Base-by-base conservation (phyloP, 306 rosid species). In the Neltuma alba region DNA sequence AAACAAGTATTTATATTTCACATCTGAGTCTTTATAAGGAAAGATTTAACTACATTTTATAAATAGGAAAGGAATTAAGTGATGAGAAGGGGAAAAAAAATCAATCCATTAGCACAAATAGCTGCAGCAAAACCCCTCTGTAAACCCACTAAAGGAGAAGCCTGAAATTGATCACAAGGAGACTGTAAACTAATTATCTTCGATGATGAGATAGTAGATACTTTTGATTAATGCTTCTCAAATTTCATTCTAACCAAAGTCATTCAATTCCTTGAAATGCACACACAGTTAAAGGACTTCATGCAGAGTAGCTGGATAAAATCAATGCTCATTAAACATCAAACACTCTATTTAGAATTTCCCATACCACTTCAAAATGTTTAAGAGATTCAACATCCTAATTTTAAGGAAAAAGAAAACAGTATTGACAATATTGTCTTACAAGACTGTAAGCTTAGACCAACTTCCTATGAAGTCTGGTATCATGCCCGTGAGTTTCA, bases 381-480 rank as follows among this genome's bases (percentile, higher is more conserved):
- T 23, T 8, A 34, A 64, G 38, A 64, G 14, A 20, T 34, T 52
- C 38, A 40, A 33, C 42, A 10, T 14, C 25, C 2, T 48, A 6
- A 48, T 48, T 48, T 5, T 23, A 18, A 6, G 23, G 57, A 25
- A 5, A n/a, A n/a, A n/a, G 11, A 14, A 47, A 23, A 9, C 8
- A 18, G 25, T n/a, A n/a, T 25, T 9, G 5, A 9, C 64, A 68
- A 31, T 70, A 48, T 72, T 76, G 34, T 75, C 98, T 90, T 89
- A 94, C 98, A 94, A 84, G 81, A 15, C 0, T 50, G 36, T 52
- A 74, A 94, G 96, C 80, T 86, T 86, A 68, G 91, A 27, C 92
- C 86, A 94, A 75, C 52, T 88, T 74, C 96, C 93, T 71, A 94
- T 85, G 85, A 94, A 94, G 76, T 88, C 89, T 2, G 97, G 98